phyloP scores from a whole-genome alignment of 495 filamentous ascomycete species.

The Umbilicaria muhlenbergii region DNA sequence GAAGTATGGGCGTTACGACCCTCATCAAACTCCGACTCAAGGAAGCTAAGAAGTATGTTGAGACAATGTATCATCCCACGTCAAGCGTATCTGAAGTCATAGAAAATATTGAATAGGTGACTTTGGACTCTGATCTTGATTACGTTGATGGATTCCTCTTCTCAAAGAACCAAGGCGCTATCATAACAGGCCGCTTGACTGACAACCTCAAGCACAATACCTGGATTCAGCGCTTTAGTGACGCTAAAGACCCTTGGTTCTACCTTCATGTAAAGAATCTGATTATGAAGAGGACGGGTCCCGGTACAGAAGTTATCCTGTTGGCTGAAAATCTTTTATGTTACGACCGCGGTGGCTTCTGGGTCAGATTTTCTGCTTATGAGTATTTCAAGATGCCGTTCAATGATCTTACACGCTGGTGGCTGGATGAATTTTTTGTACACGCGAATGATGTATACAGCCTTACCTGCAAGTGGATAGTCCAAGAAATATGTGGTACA shows the following conservation, averaged over 20 bases:
- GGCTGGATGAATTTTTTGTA: conserved; percentile 35
- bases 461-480: conserved; percentile 35
- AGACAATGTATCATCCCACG: conserved; percentile 30
- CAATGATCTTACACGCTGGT: conserved; percentile 34
- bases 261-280: conserved; percentile 31
- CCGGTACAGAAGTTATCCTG: conserved; percentile 31
- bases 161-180: conserved; percentile 24
- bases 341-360: conserved; percentile 49
- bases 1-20: conserved; percentile 37
- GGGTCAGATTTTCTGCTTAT: conserved; percentile 35
- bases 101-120: too few species aligned
- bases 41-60: conserved; percentile 31
- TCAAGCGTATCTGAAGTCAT: conserved; percentile 24
- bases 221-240: conserved; percentile 26
- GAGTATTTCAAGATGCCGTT: conserved; percentile 41
- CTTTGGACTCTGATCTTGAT: too few species aligned
- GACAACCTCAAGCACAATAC: conserved; percentile 9
- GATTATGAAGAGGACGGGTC: conserved; percentile 1
- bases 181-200: conserved; percentile 32
- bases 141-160: conserved; percentile 40
- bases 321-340: conserved; percentile 45
- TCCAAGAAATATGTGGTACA: conserved; percentile 34
- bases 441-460: conserved; percentile 40
- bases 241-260: conserved; percentile 39
- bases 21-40: conserved; percentile 35